Evolutionary conservation across 108 stramenopile species (phyloP), one percentile per base, ranked within the genome.

Genomic region (Hondaea fermentalgiana): DNA sequence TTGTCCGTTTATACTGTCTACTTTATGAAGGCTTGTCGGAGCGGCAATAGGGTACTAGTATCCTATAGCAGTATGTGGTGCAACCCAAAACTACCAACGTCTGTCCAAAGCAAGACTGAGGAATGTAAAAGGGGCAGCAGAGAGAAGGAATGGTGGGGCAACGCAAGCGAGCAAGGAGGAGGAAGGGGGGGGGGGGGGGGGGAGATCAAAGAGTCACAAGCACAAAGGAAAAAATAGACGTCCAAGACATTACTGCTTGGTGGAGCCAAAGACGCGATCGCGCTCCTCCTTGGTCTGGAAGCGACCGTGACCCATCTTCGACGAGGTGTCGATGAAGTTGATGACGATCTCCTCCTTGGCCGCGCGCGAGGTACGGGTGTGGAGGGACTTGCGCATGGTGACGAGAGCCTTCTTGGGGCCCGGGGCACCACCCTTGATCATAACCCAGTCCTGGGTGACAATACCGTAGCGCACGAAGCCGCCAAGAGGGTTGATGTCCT

Each of bases 231-330:
- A 28, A 69, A 69, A 69, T 42, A 69, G 64, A 42, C 64, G 17
- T 17, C 64, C 35, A 69, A 17, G 25, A 16, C 1, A 3, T 69
- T 42, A 69, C 64, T 69, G 64, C 76, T 90, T 90, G 42, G 23
- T 83, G 87, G 21, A 16, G 57, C 98, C 99, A 72, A 98, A 89
- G 97, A 98, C 98, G 93, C 98, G 98, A 91, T 94, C 94, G 95
- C 98, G 98, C 93, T 99, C 99, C 89, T 98, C 98, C 72, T 93
- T 94, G 55, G 99, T 99, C 94, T 99, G 99, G 98, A 99, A 99
- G 89, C 99, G 96, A 72, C 99, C 99, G 92, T 99, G 99, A 87
- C 99, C 99, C 91, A 96, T 95, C 96, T 99, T 99, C 93, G 98
- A 98, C 59, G 95, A 95, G 87, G 99, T 99, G 94, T 99, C 99